Conservation (phyloP, 1,139 yeast genomes). For the Hyphopichia khmerensis region DNA sequence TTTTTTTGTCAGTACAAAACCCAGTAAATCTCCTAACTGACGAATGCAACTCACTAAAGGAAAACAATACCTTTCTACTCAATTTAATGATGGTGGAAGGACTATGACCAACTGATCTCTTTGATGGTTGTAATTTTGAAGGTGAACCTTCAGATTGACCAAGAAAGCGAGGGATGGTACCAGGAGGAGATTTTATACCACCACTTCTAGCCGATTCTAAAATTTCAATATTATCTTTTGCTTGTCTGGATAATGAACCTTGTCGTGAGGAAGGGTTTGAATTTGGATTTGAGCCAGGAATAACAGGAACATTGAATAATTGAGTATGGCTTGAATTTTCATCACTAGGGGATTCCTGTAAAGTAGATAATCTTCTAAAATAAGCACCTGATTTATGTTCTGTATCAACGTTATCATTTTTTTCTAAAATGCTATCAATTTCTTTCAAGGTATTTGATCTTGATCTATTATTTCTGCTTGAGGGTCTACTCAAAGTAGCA, state of each 20-base stretch:
- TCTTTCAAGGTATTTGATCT: constrained; percentile 43
- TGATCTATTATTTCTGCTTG: constrained; percentile 20
- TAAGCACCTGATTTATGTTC: constrained; percentile 63
- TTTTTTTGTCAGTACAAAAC: constrained; percentile 63
- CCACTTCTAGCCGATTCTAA: constrained; percentile 1
- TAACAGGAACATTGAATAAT: not conserved
- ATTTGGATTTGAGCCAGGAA: constrained; percentile 5
- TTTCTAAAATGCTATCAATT: constrained; percentile 40
- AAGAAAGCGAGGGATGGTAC: constrained; percentile 1
- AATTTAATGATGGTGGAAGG: constrained; percentile 42
- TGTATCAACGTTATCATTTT: constrained; percentile 39
- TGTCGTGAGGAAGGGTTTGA: constrained; percentile 9
- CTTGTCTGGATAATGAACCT: constrained; percentile 3
- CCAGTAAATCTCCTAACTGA: constrained; percentile 66
- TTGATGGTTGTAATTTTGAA: constrained; percentile 10
- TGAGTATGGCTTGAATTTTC: constrained; percentile 13
- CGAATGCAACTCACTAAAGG: constrained; percentile 70
- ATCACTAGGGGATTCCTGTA: constrained; percentile 56
- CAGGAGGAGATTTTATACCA: constrained; percentile 1
- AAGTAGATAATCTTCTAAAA: constrained; percentile 66
- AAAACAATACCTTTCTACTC: constrained; percentile 55
- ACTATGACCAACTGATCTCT: constrained; percentile 9
- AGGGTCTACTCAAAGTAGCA: constrained; percentile 14
- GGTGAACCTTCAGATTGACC: constrained; percentile 9
- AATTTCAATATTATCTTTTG: constrained; percentile 3